Percentiles rank a stretch among this genome's conserved stretches.
Conservation (phyloP, 129 eudicot species). For the Oenanthe sinensis region DNA sequence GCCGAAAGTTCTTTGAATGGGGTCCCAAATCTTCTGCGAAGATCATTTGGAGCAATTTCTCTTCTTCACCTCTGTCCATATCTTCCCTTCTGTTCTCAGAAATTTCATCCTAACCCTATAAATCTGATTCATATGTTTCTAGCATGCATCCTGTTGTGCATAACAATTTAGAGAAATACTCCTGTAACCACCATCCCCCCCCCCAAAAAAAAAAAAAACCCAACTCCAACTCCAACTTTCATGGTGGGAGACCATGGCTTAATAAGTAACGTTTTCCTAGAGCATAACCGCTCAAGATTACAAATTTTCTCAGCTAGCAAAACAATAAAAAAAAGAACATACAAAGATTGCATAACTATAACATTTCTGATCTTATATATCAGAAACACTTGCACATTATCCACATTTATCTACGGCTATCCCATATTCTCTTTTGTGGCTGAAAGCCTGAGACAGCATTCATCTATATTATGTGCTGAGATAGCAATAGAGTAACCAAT, state of each 20-base stretch:
- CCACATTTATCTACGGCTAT: not conserved
- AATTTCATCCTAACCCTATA: too few relatives aligned
- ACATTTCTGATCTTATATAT: not conserved
- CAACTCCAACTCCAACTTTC: too few relatives aligned
- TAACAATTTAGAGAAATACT: too few relatives aligned
- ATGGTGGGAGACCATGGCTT: too few relatives aligned
- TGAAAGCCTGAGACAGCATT: not conserved
- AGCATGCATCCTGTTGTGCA: too few relatives aligned
- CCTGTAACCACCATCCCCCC: too few relatives aligned
- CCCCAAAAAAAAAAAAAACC: too few relatives aligned
- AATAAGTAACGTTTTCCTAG: too few relatives aligned
- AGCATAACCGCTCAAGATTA: not conserved
- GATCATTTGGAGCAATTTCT: not conserved
- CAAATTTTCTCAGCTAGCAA: not conserved
- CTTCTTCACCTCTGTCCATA: not conserved
- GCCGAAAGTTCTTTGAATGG: not conserved
- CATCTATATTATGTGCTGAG: not conserved
- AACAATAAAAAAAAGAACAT: not conserved
- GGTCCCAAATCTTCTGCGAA: not conserved
- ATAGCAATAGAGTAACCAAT: conserved; percentile 15
- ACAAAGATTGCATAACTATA: not conserved
- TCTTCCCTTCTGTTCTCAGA: not conserved
- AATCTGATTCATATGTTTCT: too few relatives aligned
- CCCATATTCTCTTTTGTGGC: not conserved
- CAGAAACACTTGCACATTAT: not conserved